phyloP scores from a whole-genome alignment of 805 yeast species.

The baker's yeast (Saccharomyces cerevisiae) region DNA sequence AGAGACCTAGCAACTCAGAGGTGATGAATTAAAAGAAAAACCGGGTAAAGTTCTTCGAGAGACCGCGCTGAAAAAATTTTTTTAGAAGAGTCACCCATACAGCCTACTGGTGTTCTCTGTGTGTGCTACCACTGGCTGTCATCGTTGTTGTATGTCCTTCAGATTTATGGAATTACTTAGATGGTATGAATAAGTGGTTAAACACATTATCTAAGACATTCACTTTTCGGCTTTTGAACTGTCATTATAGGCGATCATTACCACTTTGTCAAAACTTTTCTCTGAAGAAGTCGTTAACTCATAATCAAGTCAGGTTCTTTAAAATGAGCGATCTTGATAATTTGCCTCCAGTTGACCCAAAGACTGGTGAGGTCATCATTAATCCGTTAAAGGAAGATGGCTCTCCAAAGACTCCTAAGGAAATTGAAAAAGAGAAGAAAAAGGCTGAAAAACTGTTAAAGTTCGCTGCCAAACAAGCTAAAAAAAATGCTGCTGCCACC shows the following conservation, averaged over 20 bases:
- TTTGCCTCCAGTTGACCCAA: constrained; percentile 31
- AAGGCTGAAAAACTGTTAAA: constrained; percentile 83
- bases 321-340: constrained; percentile 27
- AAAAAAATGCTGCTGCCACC: constrained; percentile 37
- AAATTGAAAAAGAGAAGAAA: constrained; percentile 78
- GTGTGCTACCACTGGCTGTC: not conserved
- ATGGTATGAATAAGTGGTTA: constrained; percentile 1
- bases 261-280: not conserved
- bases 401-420: constrained; percentile 64
- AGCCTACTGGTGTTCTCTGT: not conserved
- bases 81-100: not conserved
- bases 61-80: not conserved
- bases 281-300: not conserved
- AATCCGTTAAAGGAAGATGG: constrained; percentile 34
- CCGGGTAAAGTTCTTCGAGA: not conserved
- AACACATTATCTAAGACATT: not conserved
- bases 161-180: not conserved
- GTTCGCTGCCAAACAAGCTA: constrained; percentile 74
- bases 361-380: constrained; percentile 31
- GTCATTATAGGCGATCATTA: not conserved
- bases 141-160: not conserved
- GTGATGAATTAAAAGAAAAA: not conserved
- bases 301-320: constrained; percentile 9
- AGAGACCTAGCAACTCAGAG: not conserved
- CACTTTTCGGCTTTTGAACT: not conserved